Percentiles rank a stretch among this genome's conserved stretches.
These are phyloP conservation scores for Talaromyces sp. DNA, from an alignment of 2,329 filamentous ascomycete genomes.

Conservation along the genomic window DNA sequence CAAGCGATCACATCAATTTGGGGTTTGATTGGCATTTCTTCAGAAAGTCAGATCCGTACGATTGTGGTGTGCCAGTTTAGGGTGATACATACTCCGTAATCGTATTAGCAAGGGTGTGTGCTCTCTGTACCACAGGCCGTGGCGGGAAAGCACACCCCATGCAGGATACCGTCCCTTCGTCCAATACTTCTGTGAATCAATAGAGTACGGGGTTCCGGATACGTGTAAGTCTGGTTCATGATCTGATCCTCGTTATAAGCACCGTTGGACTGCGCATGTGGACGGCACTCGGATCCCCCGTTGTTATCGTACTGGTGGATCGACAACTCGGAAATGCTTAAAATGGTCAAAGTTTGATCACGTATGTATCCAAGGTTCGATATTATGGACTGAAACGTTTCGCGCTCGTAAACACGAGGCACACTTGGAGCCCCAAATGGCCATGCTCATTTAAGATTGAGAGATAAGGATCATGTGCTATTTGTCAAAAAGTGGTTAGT, in stretches of 20 bases:
- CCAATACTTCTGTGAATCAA: neutral
- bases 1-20: neutral
- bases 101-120: neutral
- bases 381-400: neutral
- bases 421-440: neutral
- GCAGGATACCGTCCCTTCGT: neutral
- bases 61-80: neutral
- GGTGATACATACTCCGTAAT: neutral
- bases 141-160: neutral
- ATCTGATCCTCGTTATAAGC: neutral
- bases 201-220: neutral
- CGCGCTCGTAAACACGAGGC: neutral
- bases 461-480: neutral
- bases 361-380: neutral
- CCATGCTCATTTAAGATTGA: neutral
- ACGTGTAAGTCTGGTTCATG: neutral
- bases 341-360: neutral
- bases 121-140: neutral
- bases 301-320: neutral
- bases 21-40: neutral
- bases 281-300: conserved; percentile 1
- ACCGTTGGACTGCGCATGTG: neutral
- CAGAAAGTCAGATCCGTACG: neutral
- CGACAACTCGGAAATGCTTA: neutral
- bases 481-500: neutral